Evolutionary conservation across 1,284 basidiomycete genomes (phyloP), one percentile per base, ranked within the genome.

Genomic region (Sporisorium iseilematis-ciliati): DNA sequence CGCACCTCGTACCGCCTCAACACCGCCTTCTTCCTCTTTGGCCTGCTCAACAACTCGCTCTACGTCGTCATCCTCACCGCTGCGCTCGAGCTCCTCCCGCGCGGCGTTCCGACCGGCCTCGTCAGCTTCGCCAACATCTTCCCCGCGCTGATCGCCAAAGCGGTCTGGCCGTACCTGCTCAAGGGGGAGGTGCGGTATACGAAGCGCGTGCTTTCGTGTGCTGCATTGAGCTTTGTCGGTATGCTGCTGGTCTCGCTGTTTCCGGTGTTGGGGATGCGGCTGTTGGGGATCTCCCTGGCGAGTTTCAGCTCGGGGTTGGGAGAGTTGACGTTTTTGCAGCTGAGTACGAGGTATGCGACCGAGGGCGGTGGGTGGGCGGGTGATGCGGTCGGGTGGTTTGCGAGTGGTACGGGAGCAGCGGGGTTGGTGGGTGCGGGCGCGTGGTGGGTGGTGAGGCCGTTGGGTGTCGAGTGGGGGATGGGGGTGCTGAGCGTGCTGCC

Each of bases 1-100:
- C 55, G 29, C 29, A 58, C 45, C 18, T 74, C 71, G 1, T 57
- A 54, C 25, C 64, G 70, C 7, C 75, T 78, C 58, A 71, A 75
- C 53, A 29, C 49, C 3, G 71, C 75, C 2, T 86, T 85, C 74
- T 86, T 86, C 64, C 51, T 79, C 8, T 77, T 86, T n/a, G 85
- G 85, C 7, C 77, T 86, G 33, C 78, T 86, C 42, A 87, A 87
- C 75, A 87, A 87, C 64, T 80, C 74, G 21, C 68, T 78, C 54
- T 97, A 98, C 85, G 95, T 98, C 38, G 93, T 99, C 76, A 97
- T 98, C 73, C 89, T 98, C 25, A 96, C 94, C 1, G 96, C 96
- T 5, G 96, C 96, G 0, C 88, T 97, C 16, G 96, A 99, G 85
- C 89, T 99, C 4, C 94, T 98, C 0, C 93, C 95, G 4, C 90